phyloP scores from a whole-genome alignment of 1,284 basidiomycete genomes.

The Cryptococcus deneoformans region DNA sequence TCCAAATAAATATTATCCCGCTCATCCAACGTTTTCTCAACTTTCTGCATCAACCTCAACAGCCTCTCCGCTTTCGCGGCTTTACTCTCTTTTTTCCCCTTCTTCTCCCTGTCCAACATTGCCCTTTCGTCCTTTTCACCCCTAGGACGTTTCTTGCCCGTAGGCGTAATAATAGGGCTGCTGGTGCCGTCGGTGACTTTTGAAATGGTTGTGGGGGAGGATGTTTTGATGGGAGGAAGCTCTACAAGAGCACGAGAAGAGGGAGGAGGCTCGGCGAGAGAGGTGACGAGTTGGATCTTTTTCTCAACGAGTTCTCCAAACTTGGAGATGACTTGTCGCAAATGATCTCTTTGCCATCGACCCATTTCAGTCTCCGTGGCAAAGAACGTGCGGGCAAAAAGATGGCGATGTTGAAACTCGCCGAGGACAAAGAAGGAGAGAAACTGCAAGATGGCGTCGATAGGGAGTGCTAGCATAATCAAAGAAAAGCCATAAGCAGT shows the following conservation, averaged over 20 bases:
- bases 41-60: constrained; percentile 15
- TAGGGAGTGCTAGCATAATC: constrained; percentile 12
- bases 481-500: no score
- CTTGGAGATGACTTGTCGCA: neutral
- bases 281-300: neutral
- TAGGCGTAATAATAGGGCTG: neutral
- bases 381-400: constrained; percentile 5
- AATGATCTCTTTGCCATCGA: neutral
- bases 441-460: constrained; percentile 19
- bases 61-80: constrained; percentile 27
- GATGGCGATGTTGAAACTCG: constrained; percentile 5
- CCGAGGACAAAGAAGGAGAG: constrained; percentile 22
- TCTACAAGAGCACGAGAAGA: neutral
- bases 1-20: neutral
- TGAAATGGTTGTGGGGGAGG: neutral
- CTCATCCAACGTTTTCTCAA: neutral
- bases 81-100: constrained; percentile 19
- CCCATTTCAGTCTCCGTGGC: neutral
- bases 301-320: neutral
- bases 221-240: neutral
- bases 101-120: neutral
- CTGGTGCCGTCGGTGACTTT: no score
- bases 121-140: neutral
- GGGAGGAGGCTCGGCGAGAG: neutral
- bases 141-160: constrained; percentile 2